phyloP scores from a whole-genome alignment of 1,284 basidiomycete species.

The Agroathelia rolfsii region DNA sequence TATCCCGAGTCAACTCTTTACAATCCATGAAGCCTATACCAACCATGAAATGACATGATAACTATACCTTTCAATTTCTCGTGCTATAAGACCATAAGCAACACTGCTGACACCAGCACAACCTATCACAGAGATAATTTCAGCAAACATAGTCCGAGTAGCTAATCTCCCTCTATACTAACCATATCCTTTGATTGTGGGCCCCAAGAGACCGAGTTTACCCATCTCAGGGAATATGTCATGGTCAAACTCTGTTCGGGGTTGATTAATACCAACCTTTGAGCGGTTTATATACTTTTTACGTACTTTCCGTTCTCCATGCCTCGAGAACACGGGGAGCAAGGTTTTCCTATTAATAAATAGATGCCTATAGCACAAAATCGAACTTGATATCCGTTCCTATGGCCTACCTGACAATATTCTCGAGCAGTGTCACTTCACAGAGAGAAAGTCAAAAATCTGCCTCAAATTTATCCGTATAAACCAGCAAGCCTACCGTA shows the following conservation, averaged over 20 bases:
- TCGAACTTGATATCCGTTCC: not conserved
- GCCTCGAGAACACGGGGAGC: constrained; percentile 79
- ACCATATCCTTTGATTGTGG: constrained; percentile 92
- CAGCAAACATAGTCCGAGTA: too few species aligned
- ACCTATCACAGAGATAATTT: too few species aligned
- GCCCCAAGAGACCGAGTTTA: constrained; percentile 81
- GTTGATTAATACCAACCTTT: constrained; percentile 3
- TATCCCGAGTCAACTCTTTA: constrained; percentile 89
- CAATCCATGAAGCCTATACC: constrained; percentile 3
- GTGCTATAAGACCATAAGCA: constrained; percentile 87
- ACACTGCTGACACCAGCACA: constrained; percentile 91
- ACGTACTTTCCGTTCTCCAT: constrained; percentile 77
- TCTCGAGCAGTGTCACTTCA: constrained; percentile 71
- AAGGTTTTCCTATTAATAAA: constrained; percentile 55
- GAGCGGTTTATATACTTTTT: not conserved
- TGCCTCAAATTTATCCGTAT: constrained; percentile 5
- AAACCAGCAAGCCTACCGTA: constrained; percentile 51
- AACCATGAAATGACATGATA: constrained; percentile 1
- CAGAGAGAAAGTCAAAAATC: constrained; percentile 1
- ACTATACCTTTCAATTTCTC: constrained; percentile 81
- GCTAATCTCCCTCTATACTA: too few species aligned
- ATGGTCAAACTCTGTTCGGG: constrained; percentile 61
- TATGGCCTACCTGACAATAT: constrained; percentile 65
- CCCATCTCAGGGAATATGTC: constrained; percentile 86
- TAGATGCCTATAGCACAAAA: constrained; percentile 2